A percentile compares a stretch with the other conserved stretches of the same genome.
Conservation (phyloP, 495 filamentous ascomycete species). For the Choiromyces venosus region DNA sequence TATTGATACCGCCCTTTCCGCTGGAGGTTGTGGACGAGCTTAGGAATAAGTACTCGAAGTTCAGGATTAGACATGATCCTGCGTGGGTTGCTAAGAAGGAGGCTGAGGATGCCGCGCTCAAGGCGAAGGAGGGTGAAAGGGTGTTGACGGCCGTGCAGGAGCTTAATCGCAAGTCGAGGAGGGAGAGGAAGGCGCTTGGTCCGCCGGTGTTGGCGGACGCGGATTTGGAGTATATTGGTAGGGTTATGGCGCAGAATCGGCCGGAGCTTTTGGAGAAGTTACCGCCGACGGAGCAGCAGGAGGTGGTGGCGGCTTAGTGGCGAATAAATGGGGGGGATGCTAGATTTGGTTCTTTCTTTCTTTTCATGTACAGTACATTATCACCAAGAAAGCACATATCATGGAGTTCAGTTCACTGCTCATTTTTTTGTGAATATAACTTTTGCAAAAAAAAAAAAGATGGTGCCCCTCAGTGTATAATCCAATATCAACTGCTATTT, state of each 20-base stretch:
- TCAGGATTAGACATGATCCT: constrained; percentile 72
- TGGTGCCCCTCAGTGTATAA: too few relatives aligned
- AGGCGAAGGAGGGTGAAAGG: constrained; percentile 47
- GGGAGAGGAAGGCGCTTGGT: constrained; percentile 45
- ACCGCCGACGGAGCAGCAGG: constrained; percentile 6
- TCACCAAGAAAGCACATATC: neutral
- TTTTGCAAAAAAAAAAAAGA: too few relatives aligned
- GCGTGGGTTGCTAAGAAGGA: constrained; percentile 59
- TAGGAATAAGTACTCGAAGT: constrained; percentile 74
- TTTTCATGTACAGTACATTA: neutral
- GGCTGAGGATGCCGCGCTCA: constrained; percentile 56
- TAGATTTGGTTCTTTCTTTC: neutral
- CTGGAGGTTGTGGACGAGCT: constrained; percentile 75
- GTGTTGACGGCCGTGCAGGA: constrained; percentile 46
- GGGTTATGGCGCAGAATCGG: constrained; percentile 57
- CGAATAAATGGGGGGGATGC: neutral
- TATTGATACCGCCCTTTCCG: constrained; percentile 75
- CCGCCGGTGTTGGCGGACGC: constrained; percentile 52
- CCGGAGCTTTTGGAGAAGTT: constrained; percentile 42
- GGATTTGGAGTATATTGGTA: constrained; percentile 61
- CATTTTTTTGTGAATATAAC: neutral
- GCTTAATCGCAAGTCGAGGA: constrained; percentile 44
- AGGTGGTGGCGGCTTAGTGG: constrained; percentile 14
- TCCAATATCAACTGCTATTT: neutral
- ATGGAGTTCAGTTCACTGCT: neutral